phyloP scores from a whole-genome alignment of 75 land plant species.

The Chamaecyparis obtusa region DNA sequence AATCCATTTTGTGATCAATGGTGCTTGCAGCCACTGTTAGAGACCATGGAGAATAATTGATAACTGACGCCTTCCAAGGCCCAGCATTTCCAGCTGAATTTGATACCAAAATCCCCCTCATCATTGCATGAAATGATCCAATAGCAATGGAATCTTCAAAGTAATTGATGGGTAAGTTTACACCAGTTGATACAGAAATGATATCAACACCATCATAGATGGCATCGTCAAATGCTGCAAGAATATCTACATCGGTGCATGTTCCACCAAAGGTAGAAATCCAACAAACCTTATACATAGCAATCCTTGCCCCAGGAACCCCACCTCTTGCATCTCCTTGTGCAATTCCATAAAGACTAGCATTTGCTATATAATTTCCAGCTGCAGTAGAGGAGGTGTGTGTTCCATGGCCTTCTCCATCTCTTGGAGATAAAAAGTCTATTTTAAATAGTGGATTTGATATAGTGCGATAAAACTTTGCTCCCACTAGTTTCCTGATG shows the following conservation, averaged over 20 bases:
- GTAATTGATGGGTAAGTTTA: slow-evolving; percentile 33
- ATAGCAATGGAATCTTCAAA: slow-evolving; percentile 38
- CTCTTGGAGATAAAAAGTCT: neutral
- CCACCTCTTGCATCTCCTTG: slow-evolving; percentile 62
- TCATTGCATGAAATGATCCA: slow-evolving; percentile 14
- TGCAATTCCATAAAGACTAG: slow-evolving; percentile 4
- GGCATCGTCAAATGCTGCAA: too few species aligned
- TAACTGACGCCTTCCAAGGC: too few species aligned
- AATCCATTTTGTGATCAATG: too few species aligned
- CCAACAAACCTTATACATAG: slow-evolving; percentile 92
- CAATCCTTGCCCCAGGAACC: slow-evolving; percentile 75
- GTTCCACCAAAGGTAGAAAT: slow-evolving; percentile 38
- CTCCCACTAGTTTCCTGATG: slow-evolving; percentile 28
- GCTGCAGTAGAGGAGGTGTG: too few species aligned
- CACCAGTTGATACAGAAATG: slow-evolving; percentile 61
- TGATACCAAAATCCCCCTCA: too few species aligned
- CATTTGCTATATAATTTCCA: too few species aligned
- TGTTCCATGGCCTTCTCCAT: slow-evolving; percentile 13
- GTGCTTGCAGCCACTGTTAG: too few species aligned
- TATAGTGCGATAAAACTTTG: slow-evolving; percentile 1
- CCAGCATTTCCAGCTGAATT: too few species aligned
- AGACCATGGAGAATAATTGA: too few species aligned
- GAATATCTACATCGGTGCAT: slow-evolving; percentile 47
- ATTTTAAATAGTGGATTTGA: neutral
- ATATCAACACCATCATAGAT: slow-evolving; percentile 59